These are phyloP conservation scores for Cystobasidium slooffiae DNA, from an alignment of 1,284 basidiomycete species.

Conservation along the genomic window DNA sequence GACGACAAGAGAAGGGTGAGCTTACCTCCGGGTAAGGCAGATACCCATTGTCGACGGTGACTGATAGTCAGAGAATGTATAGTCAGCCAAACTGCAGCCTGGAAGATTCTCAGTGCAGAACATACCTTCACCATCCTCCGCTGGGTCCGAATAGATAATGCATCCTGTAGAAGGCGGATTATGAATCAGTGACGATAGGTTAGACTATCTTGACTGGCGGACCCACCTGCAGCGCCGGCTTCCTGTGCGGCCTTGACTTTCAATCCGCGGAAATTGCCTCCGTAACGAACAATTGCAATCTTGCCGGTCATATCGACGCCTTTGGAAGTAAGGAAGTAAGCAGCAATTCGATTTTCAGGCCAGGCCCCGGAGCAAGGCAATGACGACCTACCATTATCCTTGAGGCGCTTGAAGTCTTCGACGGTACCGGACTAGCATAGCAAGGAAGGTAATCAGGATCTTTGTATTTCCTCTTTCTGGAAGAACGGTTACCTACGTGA, in stretches of 20 bases:
- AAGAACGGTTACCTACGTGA: conserved; percentile 57
- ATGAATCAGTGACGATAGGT: neutral
- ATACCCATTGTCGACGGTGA: conserved; percentile 51
- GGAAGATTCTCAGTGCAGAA: conserved; percentile 59
- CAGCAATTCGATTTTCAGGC: conserved; percentile 40
- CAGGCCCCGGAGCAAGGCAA: conserved; percentile 49
- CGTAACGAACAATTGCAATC: conserved; percentile 84
- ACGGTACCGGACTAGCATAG: conserved; percentile 68
- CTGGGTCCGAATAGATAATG: conserved; percentile 83
- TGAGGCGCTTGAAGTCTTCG: conserved; percentile 73
- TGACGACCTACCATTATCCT: conserved; percentile 55
- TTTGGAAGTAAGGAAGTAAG: conserved; percentile 55
- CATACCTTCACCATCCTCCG: conserved; percentile 74
- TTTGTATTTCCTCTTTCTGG: neutral
- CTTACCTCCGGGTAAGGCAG: conserved; percentile 65
- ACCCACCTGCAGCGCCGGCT: conserved; percentile 69
- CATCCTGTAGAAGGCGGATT: conserved; percentile 48
- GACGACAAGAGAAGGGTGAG: neutral
- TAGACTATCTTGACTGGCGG: conserved; percentile 57
- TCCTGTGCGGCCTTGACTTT: conserved; percentile 82
- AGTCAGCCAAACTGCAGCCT: too few species aligned
- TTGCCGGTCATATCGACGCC: conserved; percentile 75
- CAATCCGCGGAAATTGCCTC: conserved; percentile 78
- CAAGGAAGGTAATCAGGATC: neutral
- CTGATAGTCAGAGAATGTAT: neutral